Percentiles rank a stretch among this genome's conserved stretches.
Conservation (phyloP, 371 early-diverging fungal species). For the Blakeslea trispora region DNA sequence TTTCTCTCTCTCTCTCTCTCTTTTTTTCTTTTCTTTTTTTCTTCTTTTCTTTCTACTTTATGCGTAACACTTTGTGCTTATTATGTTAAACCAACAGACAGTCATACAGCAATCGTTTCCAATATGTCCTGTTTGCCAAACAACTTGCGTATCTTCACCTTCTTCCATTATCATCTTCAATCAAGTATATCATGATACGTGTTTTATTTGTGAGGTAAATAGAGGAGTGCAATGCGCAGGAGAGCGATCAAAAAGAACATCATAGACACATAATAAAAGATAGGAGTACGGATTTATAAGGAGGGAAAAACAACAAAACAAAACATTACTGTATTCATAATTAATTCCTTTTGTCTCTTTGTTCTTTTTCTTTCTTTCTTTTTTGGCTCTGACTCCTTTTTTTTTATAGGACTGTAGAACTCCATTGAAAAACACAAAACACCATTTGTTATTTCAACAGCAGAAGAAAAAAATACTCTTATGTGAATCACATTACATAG, state of each 20-base stretch:
- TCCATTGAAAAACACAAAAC: slow-evolving; percentile 29
- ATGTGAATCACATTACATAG: slow-evolving; percentile 32
- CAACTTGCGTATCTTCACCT: slow-evolving; percentile 11
- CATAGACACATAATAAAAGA: slow-evolving; percentile 5
- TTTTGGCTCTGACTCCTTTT: not conserved
- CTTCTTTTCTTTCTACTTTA: not conserved
- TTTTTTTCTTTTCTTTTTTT: not conserved
- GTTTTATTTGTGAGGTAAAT: slow-evolving; percentile 85
- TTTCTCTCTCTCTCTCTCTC: not conserved
- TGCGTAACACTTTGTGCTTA: not conserved
- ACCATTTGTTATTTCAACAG: slow-evolving; percentile 7
- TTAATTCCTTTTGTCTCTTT: too few relatives aligned
- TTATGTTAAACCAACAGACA: slow-evolving; percentile 4
- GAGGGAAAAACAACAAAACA: slow-evolving; percentile 8
- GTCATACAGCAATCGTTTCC: slow-evolving; percentile 13
- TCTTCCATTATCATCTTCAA: slow-evolving; percentile 82
- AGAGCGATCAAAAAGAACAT: not conserved
- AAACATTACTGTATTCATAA: not conserved
- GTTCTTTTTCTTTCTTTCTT: not conserved
- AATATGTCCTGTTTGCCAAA: slow-evolving; percentile 19
- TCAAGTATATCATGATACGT: slow-evolving; percentile 79
- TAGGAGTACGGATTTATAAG: not conserved
- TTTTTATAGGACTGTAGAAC: slow-evolving; percentile 30
- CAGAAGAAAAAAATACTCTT: slow-evolving; percentile 18
- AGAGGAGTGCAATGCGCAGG: slow-evolving; percentile 5